Evolutionary conservation across 768 basidiomycete species (phyloP).

Genomic region (Macrolepiota fuliginosa): DNA sequence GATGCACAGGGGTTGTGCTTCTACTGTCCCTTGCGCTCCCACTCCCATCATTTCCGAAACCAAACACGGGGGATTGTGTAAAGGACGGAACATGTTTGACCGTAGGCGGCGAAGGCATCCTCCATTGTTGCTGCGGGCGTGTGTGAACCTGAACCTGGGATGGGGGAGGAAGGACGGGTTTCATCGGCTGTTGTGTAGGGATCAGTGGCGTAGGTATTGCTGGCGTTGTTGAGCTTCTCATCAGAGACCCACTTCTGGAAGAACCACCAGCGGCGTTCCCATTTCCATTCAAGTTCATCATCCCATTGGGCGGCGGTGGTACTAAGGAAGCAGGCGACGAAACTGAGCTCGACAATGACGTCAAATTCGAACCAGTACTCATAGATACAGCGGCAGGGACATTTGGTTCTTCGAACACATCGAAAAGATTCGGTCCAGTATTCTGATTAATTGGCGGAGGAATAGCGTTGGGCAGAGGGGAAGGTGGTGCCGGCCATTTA

Average conservation of each 20-base stretch:
- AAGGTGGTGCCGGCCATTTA: slow-evolving; percentile 40
- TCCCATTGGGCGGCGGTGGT: neutral
- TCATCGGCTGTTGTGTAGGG: neutral
- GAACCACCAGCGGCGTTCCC: neutral
- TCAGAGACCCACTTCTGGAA: neutral
- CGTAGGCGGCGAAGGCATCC: slow-evolving; percentile 8
- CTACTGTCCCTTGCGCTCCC: neutral
- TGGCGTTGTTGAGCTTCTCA: slow-evolving; percentile 16
- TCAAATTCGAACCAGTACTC: neutral
- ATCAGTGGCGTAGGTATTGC: slow-evolving; percentile 7
- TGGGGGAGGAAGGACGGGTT: slow-evolving; percentile 16
- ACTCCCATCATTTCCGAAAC: neutral
- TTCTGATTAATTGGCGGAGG: slow-evolving; percentile 18
- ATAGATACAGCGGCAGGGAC: neutral
- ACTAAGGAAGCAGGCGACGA: neutral
- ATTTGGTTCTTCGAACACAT: neutral
- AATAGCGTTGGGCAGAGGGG: slow-evolving; percentile 23
- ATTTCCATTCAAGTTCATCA: neutral
- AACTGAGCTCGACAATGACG: neutral
- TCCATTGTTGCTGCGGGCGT: slow-evolving; percentile 9
- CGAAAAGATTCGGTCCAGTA: slow-evolving; percentile 1
- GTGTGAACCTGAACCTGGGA: slow-evolving; percentile 18
- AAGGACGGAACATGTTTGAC: neutral
- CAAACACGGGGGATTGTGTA: neutral
- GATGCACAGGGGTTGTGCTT: neutral